Conservation (phyloP, 768 basidiomycete species). For the Tephrocybe sp. region DNA sequence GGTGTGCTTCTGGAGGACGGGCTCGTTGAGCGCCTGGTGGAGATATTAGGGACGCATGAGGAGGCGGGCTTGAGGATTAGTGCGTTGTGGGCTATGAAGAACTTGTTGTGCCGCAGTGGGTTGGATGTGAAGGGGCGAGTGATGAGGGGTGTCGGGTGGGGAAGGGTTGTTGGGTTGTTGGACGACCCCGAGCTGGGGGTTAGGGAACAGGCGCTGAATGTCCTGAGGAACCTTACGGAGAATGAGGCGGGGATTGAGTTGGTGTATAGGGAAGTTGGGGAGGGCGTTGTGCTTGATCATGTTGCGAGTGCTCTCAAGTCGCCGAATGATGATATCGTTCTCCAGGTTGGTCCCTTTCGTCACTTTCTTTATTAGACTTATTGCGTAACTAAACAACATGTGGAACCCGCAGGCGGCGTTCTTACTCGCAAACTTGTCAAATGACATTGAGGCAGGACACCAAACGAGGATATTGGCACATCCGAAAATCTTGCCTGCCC, state of each 20-base stretch:
- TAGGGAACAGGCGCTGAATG: conserved; percentile 71
- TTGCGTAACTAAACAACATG: background rate
- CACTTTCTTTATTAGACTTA: conserved; percentile 7
- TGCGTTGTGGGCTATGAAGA: conserved; percentile 87
- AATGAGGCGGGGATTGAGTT: conserved; percentile 64
- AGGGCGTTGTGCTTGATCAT: conserved; percentile 41
- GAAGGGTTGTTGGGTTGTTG: conserved; percentile 53
- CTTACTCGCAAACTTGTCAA: conserved; percentile 68
- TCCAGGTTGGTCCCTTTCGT: conserved; percentile 39
- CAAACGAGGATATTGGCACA: conserved; percentile 55
- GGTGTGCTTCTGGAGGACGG: conserved; percentile 71
- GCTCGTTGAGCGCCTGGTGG: conserved; percentile 62
- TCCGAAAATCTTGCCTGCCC: conserved; percentile 47
- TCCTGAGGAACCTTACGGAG: conserved; percentile 68
- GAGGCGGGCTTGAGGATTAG: conserved; percentile 36
- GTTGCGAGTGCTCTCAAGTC: conserved; percentile 52
- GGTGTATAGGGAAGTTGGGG: conserved; percentile 54
- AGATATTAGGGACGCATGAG: conserved; percentile 42
- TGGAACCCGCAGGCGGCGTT: conserved; percentile 43
- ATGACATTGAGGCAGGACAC: conserved; percentile 45
- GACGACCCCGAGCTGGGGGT: conserved; percentile 52
- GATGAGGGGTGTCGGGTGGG: conserved; percentile 73
- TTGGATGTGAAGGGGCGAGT: conserved; percentile 63
- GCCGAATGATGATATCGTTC: conserved; percentile 50
- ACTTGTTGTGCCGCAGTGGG: conserved; percentile 66